phyloP scores from a whole-genome alignment of 2,329 filamentous ascomycete genomes.

The Metarhizium humberi region DNA sequence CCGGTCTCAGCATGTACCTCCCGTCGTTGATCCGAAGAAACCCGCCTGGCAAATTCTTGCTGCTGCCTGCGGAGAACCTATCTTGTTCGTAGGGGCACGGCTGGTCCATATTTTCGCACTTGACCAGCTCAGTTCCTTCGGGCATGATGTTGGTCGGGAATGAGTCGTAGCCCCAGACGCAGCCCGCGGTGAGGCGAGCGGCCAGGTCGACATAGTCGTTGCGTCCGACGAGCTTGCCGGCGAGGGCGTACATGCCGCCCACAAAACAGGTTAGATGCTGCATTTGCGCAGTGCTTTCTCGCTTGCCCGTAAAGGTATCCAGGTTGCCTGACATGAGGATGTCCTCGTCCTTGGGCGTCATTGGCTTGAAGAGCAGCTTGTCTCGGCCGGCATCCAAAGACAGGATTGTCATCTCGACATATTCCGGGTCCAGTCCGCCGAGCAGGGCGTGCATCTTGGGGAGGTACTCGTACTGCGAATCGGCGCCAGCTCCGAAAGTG shows the following conservation, averaged over 20 bases:
- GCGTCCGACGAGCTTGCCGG: conserved; percentile 48
- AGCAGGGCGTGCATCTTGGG: conserved; percentile 53
- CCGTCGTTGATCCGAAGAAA: conserved; percentile 44
- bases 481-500: conserved; percentile 34
- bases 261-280: conserved; percentile 62
- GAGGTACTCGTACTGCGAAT: conserved; percentile 50
- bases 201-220: conserved; percentile 36
- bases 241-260: conserved; percentile 62
- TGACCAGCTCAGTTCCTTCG: conserved; percentile 33
- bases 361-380: conserved; percentile 59
- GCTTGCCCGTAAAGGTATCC: conserved; percentile 16
- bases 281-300: conserved; percentile 24
- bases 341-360: conserved; percentile 48
- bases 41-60: conserved; percentile 34
- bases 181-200: conserved; percentile 40
- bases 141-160: conserved; percentile 46
- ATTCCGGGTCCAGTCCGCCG: conserved; percentile 53
- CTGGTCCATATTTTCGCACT: conserved; percentile 23
- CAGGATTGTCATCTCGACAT: conserved; percentile 54
- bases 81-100: conserved; percentile 25
- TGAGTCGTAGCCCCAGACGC: conserved; percentile 43
- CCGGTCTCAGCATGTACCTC: conserved; percentile 35
- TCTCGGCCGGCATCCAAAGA: conserved; percentile 53
- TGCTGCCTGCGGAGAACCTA: conserved; percentile 8
- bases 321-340: conserved; percentile 48